These are phyloP conservation scores for Pseudogymnoascus sp. DNA, from an alignment of 2,329 filamentous ascomycete genomes.

Conservation along the genomic window DNA sequence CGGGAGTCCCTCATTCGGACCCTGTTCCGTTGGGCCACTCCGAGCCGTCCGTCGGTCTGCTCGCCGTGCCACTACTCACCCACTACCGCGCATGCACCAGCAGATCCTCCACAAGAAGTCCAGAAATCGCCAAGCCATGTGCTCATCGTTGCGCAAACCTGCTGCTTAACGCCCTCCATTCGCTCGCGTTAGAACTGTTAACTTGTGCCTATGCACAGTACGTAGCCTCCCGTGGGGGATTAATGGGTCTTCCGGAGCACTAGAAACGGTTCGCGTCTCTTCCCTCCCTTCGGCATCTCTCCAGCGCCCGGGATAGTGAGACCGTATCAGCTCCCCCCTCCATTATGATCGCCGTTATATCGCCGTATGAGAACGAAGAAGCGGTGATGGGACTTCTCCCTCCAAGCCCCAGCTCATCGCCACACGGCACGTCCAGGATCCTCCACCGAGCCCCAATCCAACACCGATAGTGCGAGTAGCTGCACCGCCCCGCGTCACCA, in stretches of 20 bases:
- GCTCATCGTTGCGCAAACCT: not conserved
- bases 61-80: not conserved
- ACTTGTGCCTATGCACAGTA: not conserved
- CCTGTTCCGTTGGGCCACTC: not conserved
- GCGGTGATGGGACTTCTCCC: not conserved
- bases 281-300: not conserved
- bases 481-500: conserved; percentile 2
- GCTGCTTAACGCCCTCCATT: not conserved
- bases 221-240: not conserved
- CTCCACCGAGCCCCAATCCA: not conserved
- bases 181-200: not conserved
- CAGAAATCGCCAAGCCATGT: not conserved
- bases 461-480: not conserved
- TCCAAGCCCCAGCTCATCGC: not conserved
- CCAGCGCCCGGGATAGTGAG: not conserved
- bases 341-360: not conserved
- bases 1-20: not conserved
- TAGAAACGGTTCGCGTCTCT: conserved; percentile 6
- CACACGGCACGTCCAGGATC: not conserved
- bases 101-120: not conserved
- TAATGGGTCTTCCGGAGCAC: not conserved
- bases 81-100: not conserved
- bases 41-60: not conserved
- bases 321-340: not conserved
- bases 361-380: not conserved